Percentiles rank a stretch among this genome's conserved stretches.
phyloP scores from a whole-genome alignment of 495 filamentous ascomycete genomes.

The Pyronema omphalodes region DNA sequence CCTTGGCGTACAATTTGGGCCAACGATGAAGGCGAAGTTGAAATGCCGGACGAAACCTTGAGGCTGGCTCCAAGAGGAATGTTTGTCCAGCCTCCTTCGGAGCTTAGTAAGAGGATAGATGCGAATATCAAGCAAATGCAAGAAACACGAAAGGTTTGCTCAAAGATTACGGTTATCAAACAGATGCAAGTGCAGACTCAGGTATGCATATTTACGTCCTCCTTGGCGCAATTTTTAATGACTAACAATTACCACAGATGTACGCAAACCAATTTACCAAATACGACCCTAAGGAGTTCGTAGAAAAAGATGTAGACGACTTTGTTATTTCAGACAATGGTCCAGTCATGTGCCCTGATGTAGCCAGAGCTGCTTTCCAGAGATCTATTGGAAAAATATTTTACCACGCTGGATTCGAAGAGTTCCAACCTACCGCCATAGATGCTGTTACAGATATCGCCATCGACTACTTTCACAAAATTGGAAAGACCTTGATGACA shows the following conservation, averaged over 20 bases:
- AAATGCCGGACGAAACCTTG: slow-evolving; percentile 56
- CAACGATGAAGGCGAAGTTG: slow-evolving; percentile 77
- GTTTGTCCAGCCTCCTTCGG: slow-evolving; percentile 62
- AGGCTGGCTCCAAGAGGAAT: slow-evolving; percentile 50
- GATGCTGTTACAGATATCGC: slow-evolving; percentile 83
- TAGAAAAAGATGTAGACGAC: slow-evolving; percentile 64
- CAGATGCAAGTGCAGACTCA: slow-evolving; percentile 98
- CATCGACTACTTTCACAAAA: slow-evolving; percentile 69
- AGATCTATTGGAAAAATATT: slow-evolving; percentile 85
- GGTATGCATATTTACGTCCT: slow-evolving; percentile 32
- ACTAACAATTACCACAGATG: slow-evolving; percentile 38
- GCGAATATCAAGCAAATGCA: slow-evolving; percentile 91
- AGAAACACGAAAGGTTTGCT: slow-evolving; percentile 85
- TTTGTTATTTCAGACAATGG: slow-evolving; percentile 77
- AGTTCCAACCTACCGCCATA: slow-evolving; percentile 84
- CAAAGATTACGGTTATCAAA: slow-evolving; percentile 92
- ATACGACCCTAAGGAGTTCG: slow-evolving; percentile 81
- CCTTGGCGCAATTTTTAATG: neutral
- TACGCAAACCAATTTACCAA: slow-evolving; percentile 98
- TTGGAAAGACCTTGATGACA: slow-evolving; percentile 55
- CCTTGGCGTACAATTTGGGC: slow-evolving; percentile 58
- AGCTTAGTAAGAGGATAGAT: slow-evolving; percentile 60
- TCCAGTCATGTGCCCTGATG: slow-evolving; percentile 61
- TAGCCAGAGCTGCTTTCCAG: slow-evolving; percentile 66
- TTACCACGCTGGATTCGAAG: slow-evolving; percentile 93